Conservation (phyloP, 306 rosid genomes). For the Senna siamea region DNA sequence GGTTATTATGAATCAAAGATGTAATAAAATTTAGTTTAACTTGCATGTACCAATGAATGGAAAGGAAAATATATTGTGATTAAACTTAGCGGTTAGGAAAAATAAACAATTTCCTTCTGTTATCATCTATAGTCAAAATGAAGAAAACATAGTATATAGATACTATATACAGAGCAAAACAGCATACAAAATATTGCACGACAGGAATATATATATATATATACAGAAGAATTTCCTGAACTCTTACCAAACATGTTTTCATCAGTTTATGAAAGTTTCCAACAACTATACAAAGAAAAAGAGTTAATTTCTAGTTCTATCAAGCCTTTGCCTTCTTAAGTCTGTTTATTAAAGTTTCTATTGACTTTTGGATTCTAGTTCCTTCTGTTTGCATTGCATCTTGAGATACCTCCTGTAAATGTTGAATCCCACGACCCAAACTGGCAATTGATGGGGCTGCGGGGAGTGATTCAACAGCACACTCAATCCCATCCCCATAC, state of each 20-base stretch:
- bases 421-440: constrained; percentile 77
- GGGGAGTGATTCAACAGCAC: constrained; percentile 59
- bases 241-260: constrained; percentile 31
- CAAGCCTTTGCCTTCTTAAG: constrained; percentile 57
- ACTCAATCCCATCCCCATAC: constrained; percentile 81
- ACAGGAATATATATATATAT: too few species aligned
- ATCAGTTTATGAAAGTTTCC: constrained; percentile 28
- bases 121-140: background rate
- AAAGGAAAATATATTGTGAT: constrained; percentile 2
- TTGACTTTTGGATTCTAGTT: constrained; percentile 63
- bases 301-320: constrained; percentile 39
- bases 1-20: constrained; percentile 5
- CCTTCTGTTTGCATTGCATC: constrained; percentile 57
- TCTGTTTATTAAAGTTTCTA: constrained; percentile 60
- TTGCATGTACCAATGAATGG: constrained; percentile 7
- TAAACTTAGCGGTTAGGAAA: background rate
- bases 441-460: constrained; percentile 77
- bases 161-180: constrained; percentile 13
- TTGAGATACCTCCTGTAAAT: constrained; percentile 59
- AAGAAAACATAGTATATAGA: background rate
- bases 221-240: constrained; percentile 46
- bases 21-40: constrained; percentile 3
- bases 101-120: background rate
- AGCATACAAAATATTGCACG: constrained; percentile 8
- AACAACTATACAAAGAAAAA: constrained; percentile 37